phyloP scores from a whole-genome alignment of 2,329 filamentous ascomycete genomes.

The Penicillium brevicompactum region DNA sequence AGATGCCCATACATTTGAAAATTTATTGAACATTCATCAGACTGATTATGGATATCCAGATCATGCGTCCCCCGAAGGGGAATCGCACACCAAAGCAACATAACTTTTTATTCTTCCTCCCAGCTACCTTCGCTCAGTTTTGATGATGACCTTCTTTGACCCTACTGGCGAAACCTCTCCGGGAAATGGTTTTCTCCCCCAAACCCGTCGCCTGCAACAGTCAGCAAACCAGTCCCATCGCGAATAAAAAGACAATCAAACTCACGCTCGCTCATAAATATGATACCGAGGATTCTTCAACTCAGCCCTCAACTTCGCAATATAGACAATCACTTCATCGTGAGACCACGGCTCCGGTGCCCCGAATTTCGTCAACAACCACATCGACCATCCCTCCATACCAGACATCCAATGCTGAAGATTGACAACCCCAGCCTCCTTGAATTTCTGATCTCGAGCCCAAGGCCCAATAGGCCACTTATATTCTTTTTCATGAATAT shows the following conservation, averaged over 20 bases:
- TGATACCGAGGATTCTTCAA: slow-evolving; percentile 21
- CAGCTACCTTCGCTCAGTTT: not conserved
- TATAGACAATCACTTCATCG: slow-evolving; percentile 22
- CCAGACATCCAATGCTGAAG: slow-evolving; percentile 29
- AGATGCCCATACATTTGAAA: not conserved
- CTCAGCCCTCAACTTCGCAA: slow-evolving; percentile 22
- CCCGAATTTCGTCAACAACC: slow-evolving; percentile 27
- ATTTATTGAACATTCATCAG: not conserved
- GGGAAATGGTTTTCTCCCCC: slow-evolving; percentile 11
- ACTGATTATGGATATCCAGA: not conserved
- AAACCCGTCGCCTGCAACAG: slow-evolving; percentile 18
- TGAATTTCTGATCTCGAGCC: slow-evolving; percentile 30
- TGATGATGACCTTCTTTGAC: not conserved
- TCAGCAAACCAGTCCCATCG: not conserved
- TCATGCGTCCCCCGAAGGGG: not conserved
- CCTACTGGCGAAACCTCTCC: not conserved
- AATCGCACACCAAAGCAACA: not conserved
- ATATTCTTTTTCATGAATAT: slow-evolving; percentile 31
- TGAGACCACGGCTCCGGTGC: slow-evolving; percentile 22
- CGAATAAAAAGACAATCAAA: not conserved
- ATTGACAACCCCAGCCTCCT: slow-evolving; percentile 45
- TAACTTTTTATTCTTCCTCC: not conserved
- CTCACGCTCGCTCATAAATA: slow-evolving; percentile 22
- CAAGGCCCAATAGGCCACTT: slow-evolving; percentile 35
- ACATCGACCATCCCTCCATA: slow-evolving; percentile 31